Evolutionary conservation across 2,329 filamentous ascomycete genomes (phyloP), one percentile per base, ranked within the genome.

Genomic region (Cyanodermella asteris): DNA sequence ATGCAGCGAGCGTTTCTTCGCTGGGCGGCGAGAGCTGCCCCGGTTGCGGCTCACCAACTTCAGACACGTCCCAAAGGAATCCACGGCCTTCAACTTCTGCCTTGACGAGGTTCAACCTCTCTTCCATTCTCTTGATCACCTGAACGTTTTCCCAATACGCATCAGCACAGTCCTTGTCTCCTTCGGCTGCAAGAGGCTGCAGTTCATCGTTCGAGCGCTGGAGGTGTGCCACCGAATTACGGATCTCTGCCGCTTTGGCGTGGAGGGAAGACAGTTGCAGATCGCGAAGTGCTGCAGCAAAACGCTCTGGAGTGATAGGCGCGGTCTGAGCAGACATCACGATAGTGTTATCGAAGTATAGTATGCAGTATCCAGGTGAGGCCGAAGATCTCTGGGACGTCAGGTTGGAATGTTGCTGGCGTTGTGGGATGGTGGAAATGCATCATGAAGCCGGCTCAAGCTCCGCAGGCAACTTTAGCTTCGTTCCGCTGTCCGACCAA

Each of bases 181-280:
- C 53, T 17, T 41, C 45, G 16, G 38, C 30, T 13, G 55, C 38
- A 36, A 57, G 69, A 5, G 54, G 49, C 24, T 56, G 47, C 25
- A 71, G 53, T 36, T 69, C 58, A 20, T 44, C 42, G 40, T 72
- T 72, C 8, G 60, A 66, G 23, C 50, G 50, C 22, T 55, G 46
- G 15, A 72, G 57, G 36, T 72, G 66, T 3, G 49, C 41, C 37
- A 70, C 61, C 29, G 55, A 61, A 47, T 71, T 72, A 21, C 49
- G 50, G 7, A 72, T 51, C 38, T 72, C 67, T 29, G 57, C 53
- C 28, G 59, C 59, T 51, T 71, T 72, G 39, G 54, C 49, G 47
- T 69, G 64, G 15, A 72, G 48, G 12, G 59, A 53, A 31, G 61
- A 55, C 34, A 69, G 45, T 7, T 64, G 57, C 6, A 72, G 59